phyloP scores from a whole-genome alignment of 2,329 filamentous ascomycete genomes.

The Epichloe hybrida region DNA sequence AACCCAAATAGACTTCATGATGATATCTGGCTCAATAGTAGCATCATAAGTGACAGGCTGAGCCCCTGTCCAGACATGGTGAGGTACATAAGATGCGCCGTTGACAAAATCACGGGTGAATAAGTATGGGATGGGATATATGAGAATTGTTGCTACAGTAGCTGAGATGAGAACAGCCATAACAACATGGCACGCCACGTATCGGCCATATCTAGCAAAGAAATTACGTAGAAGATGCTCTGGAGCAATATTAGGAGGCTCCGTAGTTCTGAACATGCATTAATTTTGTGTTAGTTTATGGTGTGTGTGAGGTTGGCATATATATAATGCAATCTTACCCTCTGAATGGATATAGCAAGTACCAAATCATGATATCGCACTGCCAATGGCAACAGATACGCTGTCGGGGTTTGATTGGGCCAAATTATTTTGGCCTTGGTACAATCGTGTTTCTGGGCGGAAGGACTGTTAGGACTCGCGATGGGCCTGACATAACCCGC shows the following conservation, averaged over 20 bases:
- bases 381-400: background rate
- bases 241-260: conserved; percentile 52
- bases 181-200: conserved; percentile 60
- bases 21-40: conserved; percentile 49
- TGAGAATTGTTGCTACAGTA: conserved; percentile 52
- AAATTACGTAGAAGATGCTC: conserved; percentile 50
- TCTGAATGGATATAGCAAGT: conserved; percentile 8
- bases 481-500: too few species aligned
- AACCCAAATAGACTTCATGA: conserved; percentile 71
- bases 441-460: background rate
- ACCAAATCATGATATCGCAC: conserved; percentile 3
- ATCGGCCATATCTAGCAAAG: conserved; percentile 57
- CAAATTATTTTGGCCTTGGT: background rate
- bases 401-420: background rate
- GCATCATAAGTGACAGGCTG: conserved; percentile 43
- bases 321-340: conserved; percentile 1
- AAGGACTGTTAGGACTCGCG: too few species aligned
- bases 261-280: conserved; percentile 45
- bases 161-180: conserved; percentile 63
- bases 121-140: conserved; percentile 64
- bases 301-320: background rate
- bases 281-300: background rate
- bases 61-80: conserved; percentile 71
- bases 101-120: conserved; percentile 59
- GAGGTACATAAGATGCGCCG: conserved; percentile 57